Percentiles rank a stretch among this genome's conserved stretches.
phyloP scores from a whole-genome alignment of 345 rosid genomes.

The Hibiscus syriacus region DNA sequence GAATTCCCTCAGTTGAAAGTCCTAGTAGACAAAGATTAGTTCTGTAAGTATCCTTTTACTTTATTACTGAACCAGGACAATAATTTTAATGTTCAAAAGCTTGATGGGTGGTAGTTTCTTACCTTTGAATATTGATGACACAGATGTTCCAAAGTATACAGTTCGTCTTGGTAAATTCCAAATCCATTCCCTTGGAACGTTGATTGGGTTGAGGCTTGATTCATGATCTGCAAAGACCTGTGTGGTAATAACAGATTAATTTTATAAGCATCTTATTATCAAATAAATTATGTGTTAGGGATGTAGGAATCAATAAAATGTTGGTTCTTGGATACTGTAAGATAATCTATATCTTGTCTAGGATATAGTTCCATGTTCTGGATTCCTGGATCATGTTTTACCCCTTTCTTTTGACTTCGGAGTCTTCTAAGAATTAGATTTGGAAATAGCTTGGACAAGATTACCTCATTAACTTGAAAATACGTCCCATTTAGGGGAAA shows the following conservation, averaged over 20 bases:
- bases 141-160: slow-evolving; percentile 89
- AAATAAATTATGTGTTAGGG: not conserved
- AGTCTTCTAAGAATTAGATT: not conserved
- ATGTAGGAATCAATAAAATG: not conserved
- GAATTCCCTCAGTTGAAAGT: slow-evolving; percentile 68
- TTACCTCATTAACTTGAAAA: slow-evolving; percentile 92
- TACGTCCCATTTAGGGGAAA: slow-evolving; percentile 92
- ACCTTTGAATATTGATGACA: slow-evolving; percentile 85
- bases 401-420: not conserved
- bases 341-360: slow-evolving; percentile 1
- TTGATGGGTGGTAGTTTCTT: slow-evolving; percentile 1
- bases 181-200: slow-evolving; percentile 65
- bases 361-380: not conserved
- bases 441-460: slow-evolving; percentile 3
- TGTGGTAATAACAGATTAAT: slow-evolving; percentile 15
- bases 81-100: not conserved
- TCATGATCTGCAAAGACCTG: slow-evolving; percentile 90
- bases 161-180: slow-evolving; percentile 73
- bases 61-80: slow-evolving; percentile 1
- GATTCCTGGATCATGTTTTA: not conserved
- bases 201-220: slow-evolving; percentile 67
- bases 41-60: slow-evolving; percentile 17
- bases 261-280: not conserved
- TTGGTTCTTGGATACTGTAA: not conserved
- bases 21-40: slow-evolving; percentile 36